A percentile compares a stretch with the other conserved stretches of the same genome.
Conservation (phyloP, 2,329 filamentous ascomycete genomes). For the Aureobasidium pullulans region DNA sequence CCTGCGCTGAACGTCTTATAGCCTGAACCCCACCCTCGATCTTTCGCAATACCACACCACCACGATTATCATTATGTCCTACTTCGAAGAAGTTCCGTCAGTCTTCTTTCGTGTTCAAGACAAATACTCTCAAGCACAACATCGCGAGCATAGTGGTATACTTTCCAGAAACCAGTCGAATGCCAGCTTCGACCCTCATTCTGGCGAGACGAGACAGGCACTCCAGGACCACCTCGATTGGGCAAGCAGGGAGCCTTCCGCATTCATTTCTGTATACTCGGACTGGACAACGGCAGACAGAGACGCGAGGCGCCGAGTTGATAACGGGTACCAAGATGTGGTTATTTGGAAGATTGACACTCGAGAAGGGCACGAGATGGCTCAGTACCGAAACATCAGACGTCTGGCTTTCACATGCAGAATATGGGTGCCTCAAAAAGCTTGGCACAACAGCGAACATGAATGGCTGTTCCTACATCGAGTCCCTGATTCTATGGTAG, state of each 20-base stretch:
- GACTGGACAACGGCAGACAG: neutral
- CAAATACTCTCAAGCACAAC: no score
- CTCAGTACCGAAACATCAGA: neutral
- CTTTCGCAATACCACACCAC: no score
- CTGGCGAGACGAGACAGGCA: neutral
- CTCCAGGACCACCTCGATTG: neutral
- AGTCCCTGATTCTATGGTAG: no score
- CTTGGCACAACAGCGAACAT: neutral
- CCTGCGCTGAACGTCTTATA: no score
- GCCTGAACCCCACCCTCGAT: no score
- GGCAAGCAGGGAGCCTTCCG: neutral
- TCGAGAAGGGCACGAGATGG: constrained; percentile 3
- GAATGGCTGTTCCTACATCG: neutral
- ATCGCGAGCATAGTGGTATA: neutral
- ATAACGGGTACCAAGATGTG: neutral
- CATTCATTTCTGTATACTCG: neutral
- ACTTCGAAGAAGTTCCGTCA: no score
- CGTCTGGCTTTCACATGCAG: neutral
- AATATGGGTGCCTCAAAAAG: neutral
- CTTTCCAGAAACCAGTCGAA: neutral
- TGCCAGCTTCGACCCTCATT: neutral
- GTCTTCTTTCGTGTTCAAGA: no score
- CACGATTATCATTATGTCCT: no score
- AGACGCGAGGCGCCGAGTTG: neutral
- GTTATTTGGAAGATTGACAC: neutral